phyloP scores from a whole-genome alignment of 768 basidiomycete genomes.

The Tylopilus sp. region DNA sequence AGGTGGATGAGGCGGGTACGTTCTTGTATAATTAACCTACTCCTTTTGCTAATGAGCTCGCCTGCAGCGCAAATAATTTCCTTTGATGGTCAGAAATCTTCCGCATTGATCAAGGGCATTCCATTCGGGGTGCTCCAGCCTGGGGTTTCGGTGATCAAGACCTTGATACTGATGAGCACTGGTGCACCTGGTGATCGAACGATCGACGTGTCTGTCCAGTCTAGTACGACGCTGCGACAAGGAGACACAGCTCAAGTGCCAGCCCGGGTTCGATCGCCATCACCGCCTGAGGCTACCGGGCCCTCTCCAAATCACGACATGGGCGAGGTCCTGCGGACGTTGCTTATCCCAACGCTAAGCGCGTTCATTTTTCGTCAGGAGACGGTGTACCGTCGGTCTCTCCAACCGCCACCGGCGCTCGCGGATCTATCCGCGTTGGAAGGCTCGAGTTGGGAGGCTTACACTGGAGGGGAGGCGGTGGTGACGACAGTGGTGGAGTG shows the following conservation, averaged over 20 bases:
- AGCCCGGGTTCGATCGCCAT: neutral
- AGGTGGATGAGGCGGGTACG: constrained; percentile 69
- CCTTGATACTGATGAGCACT: constrained; percentile 56
- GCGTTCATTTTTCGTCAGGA: constrained; percentile 55
- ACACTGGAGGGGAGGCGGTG: constrained; percentile 53
- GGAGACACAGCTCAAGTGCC: neutral
- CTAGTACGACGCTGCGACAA: constrained; percentile 32
- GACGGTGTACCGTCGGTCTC: constrained; percentile 50
- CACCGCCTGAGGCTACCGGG: constrained; percentile 3
- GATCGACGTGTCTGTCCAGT: constrained; percentile 79
- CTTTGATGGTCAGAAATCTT: constrained; percentile 60
- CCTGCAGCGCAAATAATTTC: constrained; percentile 55
- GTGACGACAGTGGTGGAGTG: constrained; percentile 51
- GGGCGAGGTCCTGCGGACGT: constrained; percentile 59
- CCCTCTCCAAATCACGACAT: constrained; percentile 24
- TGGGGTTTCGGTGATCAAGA: constrained; percentile 55
- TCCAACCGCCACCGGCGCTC: constrained; percentile 41
- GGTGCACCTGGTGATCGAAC: constrained; percentile 68
- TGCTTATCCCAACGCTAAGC: constrained; percentile 62
- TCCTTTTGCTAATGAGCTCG: neutral
- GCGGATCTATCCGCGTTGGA: constrained; percentile 56
- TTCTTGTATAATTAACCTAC: neutral
- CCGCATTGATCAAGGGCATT: constrained; percentile 71
- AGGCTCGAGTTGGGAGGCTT: constrained; percentile 44
- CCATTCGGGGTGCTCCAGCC: constrained; percentile 61